Evolutionary conservation across 2,329 filamentous ascomycete species (phyloP).

Genomic region (Paraconiothyrium sp.): DNA sequence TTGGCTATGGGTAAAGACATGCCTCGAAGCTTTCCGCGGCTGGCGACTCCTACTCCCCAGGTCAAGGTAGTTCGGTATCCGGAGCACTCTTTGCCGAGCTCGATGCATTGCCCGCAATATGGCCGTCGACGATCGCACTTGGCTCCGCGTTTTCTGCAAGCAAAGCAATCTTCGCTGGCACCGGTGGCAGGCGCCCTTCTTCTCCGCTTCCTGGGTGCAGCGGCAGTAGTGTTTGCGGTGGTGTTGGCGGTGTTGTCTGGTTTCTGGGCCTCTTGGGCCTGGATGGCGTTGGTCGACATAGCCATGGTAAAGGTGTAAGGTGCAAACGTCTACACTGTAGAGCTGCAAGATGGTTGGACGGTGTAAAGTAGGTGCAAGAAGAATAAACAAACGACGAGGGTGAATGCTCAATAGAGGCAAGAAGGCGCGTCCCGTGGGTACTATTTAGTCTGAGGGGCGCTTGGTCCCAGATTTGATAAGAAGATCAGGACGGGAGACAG

Average conservation of each 20-base stretch:
- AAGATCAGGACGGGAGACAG: slow-evolving; percentile 49
- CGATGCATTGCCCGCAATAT: slow-evolving; percentile 94
- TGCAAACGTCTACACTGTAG: slow-evolving; percentile 37
- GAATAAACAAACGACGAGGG: slow-evolving; percentile 18
- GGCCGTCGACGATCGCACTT: slow-evolving; percentile 92
- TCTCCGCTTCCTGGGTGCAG: slow-evolving; percentile 70
- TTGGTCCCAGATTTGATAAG: slow-evolving; percentile 51
- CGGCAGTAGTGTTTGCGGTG: slow-evolving; percentile 37
- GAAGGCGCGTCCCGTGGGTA: slow-evolving; percentile 47
- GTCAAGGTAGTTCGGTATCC: slow-evolving; percentile 97
- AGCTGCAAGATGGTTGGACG: slow-evolving; percentile 41
- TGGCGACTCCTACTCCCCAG: slow-evolving; percentile 95
- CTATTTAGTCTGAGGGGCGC: slow-evolving; percentile 48
- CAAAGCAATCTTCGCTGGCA: slow-evolving; percentile 93
- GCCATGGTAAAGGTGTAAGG: slow-evolving; percentile 39
- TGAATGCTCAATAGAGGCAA: slow-evolving; percentile 16
- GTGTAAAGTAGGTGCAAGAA: slow-evolving; percentile 16
- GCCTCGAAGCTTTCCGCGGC: slow-evolving; percentile 91
- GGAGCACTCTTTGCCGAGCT: slow-evolving; percentile 89
- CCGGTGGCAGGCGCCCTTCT: slow-evolving; percentile 88
- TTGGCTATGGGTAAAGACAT: slow-evolving; percentile 75
- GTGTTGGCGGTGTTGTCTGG: slow-evolving; percentile 32
- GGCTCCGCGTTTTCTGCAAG: slow-evolving; percentile 82
- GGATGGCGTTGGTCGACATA: slow-evolving; percentile 44
- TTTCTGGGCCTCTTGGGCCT: slow-evolving; percentile 46